Conservation (phyloP, 495 filamentous ascomycete genomes). For the Xylaria palmicola region DNA sequence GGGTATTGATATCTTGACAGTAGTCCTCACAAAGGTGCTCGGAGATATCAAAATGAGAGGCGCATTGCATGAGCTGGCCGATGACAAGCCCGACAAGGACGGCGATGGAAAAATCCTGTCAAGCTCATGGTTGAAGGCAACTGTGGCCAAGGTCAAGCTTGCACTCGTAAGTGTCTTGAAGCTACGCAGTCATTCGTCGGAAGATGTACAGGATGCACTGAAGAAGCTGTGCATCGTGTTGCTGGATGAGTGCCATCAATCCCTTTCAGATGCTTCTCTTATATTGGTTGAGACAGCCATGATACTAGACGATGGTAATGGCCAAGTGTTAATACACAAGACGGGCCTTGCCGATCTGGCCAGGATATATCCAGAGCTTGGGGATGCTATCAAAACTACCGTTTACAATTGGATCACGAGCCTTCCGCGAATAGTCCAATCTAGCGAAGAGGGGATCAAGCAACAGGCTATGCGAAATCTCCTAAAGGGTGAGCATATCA, state of each 20-base stretch:
- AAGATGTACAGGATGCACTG: conserved; percentile 68
- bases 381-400: conserved; percentile 67
- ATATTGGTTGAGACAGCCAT: conserved; percentile 82
- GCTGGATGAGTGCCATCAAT: conserved; percentile 73
- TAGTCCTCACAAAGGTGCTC: conserved; percentile 62
- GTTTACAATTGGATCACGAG: conserved; percentile 79
- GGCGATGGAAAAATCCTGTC: conserved; percentile 36
- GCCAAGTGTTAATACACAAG: conserved; percentile 38
- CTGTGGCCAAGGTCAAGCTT: conserved; percentile 77
- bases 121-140: conserved; percentile 77
- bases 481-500: conserved; percentile 66
- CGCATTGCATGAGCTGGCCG: conserved; percentile 34
- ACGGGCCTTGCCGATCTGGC: conserved; percentile 60
- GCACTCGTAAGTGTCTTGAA: conserved; percentile 77
- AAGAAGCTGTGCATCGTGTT: conserved; percentile 68
- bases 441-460: conserved; percentile 76
- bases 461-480: conserved; percentile 70
- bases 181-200: conserved; percentile 69
- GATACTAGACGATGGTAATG: conserved; percentile 60
- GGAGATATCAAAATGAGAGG: conserved; percentile 57
- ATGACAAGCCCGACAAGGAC: conserved; percentile 9
- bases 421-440: conserved; percentile 80
- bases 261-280: conserved; percentile 64
- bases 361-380: conserved; percentile 60
- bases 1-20: conserved; percentile 59